Percentiles rank a stretch among this genome's conserved stretches.
Evolutionary conservation across 441 rosid species (phyloP).

Genomic region (Euphorbia schlechtendalii): DNA sequence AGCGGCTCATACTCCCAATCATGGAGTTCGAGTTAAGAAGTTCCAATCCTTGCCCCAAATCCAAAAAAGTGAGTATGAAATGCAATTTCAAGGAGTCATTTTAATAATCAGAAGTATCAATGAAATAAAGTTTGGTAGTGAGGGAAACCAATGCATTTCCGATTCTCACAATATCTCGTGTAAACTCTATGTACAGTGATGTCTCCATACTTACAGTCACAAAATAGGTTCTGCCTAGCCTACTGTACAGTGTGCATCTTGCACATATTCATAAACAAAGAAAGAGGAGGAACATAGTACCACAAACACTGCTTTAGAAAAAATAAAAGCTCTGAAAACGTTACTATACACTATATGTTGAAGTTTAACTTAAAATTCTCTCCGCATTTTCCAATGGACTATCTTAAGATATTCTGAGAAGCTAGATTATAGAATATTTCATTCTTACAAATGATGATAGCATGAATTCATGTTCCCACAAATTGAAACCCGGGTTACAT

Average conservation of each 20-base stretch:
- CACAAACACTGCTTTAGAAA: not conserved
- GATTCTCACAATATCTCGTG: not conserved
- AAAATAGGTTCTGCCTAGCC: not conserved
- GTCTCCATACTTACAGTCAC: not conserved
- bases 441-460: not conserved
- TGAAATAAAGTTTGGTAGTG: not conserved
- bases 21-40: not conserved
- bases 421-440: not conserved
- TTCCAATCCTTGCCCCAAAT: too few relatives aligned
- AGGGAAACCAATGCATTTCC: not conserved
- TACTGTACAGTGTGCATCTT: not conserved
- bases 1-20: not conserved
- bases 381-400: not conserved
- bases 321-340: not conserved
- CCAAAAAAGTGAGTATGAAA: not conserved
- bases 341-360: not conserved
- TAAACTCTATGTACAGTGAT: too few relatives aligned
- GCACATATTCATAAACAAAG: not conserved
- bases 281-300: not conserved
- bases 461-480: not conserved
- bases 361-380: not conserved
- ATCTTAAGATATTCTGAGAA: conserved; percentile 1
- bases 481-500: not conserved
- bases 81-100: not conserved
- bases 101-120: not conserved